phyloP scores from a whole-genome alignment of 495 filamentous ascomycete genomes.

The Melanomma pulvis-pyrius region DNA sequence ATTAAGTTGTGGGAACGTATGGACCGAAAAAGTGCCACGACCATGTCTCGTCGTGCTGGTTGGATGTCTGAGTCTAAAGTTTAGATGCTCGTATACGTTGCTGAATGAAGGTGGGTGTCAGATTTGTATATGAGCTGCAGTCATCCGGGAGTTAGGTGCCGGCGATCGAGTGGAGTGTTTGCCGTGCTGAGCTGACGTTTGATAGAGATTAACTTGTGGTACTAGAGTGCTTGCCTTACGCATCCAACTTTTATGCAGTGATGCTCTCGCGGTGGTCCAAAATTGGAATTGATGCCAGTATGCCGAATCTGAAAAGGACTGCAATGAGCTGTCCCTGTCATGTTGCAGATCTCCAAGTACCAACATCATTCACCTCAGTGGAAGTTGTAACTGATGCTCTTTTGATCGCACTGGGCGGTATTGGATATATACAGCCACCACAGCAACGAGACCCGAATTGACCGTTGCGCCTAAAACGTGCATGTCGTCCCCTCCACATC shows the following conservation, averaged over 20 bases:
- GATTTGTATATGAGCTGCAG: not conserved
- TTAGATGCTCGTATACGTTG: too few relatives aligned
- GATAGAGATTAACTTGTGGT: not conserved
- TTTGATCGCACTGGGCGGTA: not conserved
- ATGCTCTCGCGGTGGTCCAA: not conserved
- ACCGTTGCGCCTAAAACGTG: constrained; percentile 21
- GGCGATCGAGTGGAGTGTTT: not conserved
- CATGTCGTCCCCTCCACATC: not conserved
- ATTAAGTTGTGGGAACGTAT: too few relatives aligned
- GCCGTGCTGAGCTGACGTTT: not conserved
- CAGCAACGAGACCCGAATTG: constrained; percentile 7
- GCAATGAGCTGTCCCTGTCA: too few relatives aligned
- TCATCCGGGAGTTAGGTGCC: not conserved
- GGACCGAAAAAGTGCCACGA: too few relatives aligned
- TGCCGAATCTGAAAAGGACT: not conserved
- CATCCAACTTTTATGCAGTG: not conserved
- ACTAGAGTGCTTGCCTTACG: not conserved
- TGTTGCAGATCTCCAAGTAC: not conserved
- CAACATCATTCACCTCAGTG: not conserved
- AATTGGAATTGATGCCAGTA: not conserved
- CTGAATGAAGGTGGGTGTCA: too few relatives aligned
- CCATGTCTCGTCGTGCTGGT: too few relatives aligned
- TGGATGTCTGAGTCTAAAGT: too few relatives aligned
- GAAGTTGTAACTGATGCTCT: not conserved
- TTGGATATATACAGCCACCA: constrained; percentile 13